phyloP scores from a whole-genome alignment of 1,284 basidiomycete species.

The Cronartium quercuum region DNA sequence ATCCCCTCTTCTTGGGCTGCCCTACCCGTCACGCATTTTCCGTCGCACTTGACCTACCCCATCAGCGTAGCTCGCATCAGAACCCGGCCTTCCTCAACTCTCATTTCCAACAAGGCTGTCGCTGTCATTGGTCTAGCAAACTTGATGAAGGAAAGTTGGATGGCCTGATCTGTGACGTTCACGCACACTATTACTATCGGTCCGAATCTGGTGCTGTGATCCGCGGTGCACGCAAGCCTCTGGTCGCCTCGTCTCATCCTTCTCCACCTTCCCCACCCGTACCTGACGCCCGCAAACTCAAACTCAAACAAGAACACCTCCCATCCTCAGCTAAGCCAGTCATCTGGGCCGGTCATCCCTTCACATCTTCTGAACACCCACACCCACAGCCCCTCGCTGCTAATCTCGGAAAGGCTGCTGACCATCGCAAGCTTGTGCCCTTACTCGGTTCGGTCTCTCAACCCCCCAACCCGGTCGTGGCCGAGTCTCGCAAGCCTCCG shows the following conservation, averaged over 20 bases:
- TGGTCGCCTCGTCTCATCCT: neutral
- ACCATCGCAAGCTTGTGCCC: neutral
- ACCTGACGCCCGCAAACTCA: neutral
- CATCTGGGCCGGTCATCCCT: neutral
- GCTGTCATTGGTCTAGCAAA: neutral
- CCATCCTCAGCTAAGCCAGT: neutral
- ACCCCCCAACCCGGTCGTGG: neutral
- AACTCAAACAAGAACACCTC: neutral
- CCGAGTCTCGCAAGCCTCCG: neutral
- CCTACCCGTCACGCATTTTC: neutral
- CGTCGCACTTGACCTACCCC: neutral
- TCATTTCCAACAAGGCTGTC: neutral
- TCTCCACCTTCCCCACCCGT: neutral
- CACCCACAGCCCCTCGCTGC: neutral
- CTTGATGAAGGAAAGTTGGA: neutral
- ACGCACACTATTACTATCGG: neutral
- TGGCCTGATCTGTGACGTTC: neutral
- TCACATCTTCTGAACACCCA: neutral
- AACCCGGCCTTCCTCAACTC: neutral
- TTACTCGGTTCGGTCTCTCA: neutral
- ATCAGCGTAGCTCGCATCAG: neutral
- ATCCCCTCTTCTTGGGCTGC: neutral
- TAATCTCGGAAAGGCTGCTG: neutral
- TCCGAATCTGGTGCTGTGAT: neutral
- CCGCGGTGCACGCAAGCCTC: neutral